A percentile compares a stretch with the other conserved stretches of the same genome.
These are phyloP conservation scores for Penicillium turbatum DNA, from an alignment of 495 filamentous ascomycete species.

Conservation along the genomic window DNA sequence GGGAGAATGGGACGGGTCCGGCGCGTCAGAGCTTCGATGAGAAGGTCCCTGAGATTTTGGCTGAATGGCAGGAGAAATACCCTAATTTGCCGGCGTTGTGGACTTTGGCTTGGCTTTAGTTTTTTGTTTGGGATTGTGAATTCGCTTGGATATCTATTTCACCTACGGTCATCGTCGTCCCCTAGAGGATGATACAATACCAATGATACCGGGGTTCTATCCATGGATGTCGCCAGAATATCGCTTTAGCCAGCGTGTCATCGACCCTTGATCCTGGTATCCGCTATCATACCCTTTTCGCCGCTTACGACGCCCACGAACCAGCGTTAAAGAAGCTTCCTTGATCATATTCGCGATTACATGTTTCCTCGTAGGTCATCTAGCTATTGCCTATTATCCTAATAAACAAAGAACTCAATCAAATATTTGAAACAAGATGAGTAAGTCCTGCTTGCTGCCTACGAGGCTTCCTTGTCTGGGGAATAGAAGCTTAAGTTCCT, in stretches of 20 bases:
- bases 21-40: constrained; percentile 82
- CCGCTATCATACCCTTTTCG: no score
- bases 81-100: constrained; percentile 85
- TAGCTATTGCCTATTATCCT: no score
- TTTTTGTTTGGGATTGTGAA: neutral
- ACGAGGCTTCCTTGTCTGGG: no score
- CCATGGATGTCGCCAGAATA: neutral
- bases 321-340: no score
- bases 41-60: constrained; percentile 86
- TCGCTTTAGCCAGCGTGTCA: neutral
- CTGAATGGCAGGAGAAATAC: constrained; percentile 95
- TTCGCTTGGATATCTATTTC: neutral
- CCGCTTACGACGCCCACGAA: no score
- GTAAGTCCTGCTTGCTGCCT: no score
- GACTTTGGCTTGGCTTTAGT: constrained; percentile 91
- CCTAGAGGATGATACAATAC: neutral
- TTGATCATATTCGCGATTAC: no score
- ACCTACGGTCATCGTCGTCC: neutral
- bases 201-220: neutral
- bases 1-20: constrained; percentile 63
- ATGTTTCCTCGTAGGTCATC: no score
- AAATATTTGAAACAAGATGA: no score
- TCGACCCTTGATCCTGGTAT: no score
- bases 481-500: no score
- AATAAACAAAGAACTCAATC: no score